phyloP scores from a whole-genome alignment of 805 yeast species.

The Sugiyamaella smithiae region DNA sequence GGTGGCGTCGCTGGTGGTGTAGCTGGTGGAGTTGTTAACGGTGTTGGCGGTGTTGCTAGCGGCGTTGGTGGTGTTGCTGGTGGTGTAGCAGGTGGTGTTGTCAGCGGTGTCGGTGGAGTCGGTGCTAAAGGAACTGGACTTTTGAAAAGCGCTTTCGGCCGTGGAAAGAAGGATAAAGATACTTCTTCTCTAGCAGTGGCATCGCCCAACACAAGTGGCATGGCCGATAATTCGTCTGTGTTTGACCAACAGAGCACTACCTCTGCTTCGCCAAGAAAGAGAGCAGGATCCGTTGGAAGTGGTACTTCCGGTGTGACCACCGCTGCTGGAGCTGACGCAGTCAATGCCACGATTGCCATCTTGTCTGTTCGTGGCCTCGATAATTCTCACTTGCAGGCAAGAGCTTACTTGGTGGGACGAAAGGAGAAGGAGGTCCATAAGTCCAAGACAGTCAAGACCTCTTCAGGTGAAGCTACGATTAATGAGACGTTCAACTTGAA shows the following conservation, averaged over 20 bases:
- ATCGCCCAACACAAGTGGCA: slow-evolving; percentile 36
- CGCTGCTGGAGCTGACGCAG: slow-evolving; percentile 17
- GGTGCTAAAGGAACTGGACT: slow-evolving; percentile 22
- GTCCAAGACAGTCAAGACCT: slow-evolving; percentile 57
- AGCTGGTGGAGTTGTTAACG: slow-evolving; percentile 40
- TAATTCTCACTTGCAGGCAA: slow-evolving; percentile 44
- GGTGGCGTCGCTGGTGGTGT: slow-evolving; percentile 44
- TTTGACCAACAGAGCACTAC: slow-evolving; percentile 18
- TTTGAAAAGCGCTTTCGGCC: slow-evolving; percentile 41
- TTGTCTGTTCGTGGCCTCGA: slow-evolving; percentile 27
- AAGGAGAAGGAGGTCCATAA: slow-evolving; percentile 59
- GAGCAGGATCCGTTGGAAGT: slow-evolving; percentile 20
- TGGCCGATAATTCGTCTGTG: slow-evolving; percentile 17
- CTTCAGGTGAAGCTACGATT: slow-evolving; percentile 39
- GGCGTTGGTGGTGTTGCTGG: slow-evolving; percentile 45
- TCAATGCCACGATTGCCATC: slow-evolving; percentile 21
- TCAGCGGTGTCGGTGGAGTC: slow-evolving; percentile 39
- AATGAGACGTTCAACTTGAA: slow-evolving; percentile 65
- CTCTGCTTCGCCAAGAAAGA: slow-evolving; percentile 18
- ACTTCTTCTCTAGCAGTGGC: slow-evolving; percentile 37
- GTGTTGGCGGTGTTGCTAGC: slow-evolving; percentile 28
- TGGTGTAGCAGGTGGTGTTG: slow-evolving; percentile 39
- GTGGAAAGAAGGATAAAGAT: slow-evolving; percentile 32
- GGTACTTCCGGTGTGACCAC: slow-evolving; percentile 17
- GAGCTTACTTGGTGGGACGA: slow-evolving; percentile 37